These are phyloP conservation scores for Colletotrichum shisoi DNA, from an alignment of 2,329 filamentous ascomycete species.

Conservation along the genomic window DNA sequence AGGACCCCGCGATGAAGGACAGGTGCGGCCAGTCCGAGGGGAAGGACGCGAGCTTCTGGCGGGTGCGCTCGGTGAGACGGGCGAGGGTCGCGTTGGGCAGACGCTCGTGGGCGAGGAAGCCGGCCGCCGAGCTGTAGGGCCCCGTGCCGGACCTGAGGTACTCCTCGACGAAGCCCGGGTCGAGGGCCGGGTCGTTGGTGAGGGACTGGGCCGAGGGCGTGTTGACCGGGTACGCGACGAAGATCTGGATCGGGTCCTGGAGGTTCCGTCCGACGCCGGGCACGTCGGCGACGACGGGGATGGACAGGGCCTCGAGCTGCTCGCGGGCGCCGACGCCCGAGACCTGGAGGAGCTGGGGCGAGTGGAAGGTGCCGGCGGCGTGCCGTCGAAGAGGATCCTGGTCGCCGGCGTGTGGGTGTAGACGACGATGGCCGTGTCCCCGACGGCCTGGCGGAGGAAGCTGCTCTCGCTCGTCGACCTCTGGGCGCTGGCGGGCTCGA, in stretches of 20 bases:
- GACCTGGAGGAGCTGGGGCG: constrained; percentile 70
- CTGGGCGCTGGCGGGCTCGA: constrained; percentile 43
- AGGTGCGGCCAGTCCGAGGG: constrained; percentile 35
- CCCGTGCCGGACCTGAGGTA: constrained; percentile 24
- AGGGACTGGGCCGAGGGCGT: constrained; percentile 27
- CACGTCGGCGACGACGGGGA: constrained; percentile 58
- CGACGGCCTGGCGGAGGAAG: constrained; percentile 46
- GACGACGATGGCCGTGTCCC: constrained; percentile 49
- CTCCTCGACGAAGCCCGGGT: constrained; percentile 12
- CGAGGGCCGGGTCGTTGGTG: constrained; percentile 13
- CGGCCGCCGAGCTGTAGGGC: constrained; percentile 34
- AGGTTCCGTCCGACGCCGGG: constrained; percentile 84
- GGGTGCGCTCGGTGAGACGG: constrained; percentile 8
- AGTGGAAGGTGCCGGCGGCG: constrained; percentile 80
- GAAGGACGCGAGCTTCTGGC: constrained; percentile 10
- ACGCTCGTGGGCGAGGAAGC: constrained; percentile 32
- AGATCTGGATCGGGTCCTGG: constrained; percentile 74
- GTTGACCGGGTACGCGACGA: constrained; percentile 29
- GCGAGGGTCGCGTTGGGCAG: constrained; percentile 28
- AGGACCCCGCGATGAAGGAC: constrained; percentile 20
- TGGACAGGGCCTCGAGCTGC: constrained; percentile 50
- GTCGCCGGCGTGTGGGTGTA: constrained; percentile 54
- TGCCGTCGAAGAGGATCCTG: constrained; percentile 55
- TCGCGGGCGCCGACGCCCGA: constrained; percentile 59
- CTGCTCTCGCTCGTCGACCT: constrained; percentile 51